Percentiles rank a stretch among this genome's conserved stretches.
phyloP scores from a whole-genome alignment of 305 asterid genomes.

The Striga hermonthica region DNA sequence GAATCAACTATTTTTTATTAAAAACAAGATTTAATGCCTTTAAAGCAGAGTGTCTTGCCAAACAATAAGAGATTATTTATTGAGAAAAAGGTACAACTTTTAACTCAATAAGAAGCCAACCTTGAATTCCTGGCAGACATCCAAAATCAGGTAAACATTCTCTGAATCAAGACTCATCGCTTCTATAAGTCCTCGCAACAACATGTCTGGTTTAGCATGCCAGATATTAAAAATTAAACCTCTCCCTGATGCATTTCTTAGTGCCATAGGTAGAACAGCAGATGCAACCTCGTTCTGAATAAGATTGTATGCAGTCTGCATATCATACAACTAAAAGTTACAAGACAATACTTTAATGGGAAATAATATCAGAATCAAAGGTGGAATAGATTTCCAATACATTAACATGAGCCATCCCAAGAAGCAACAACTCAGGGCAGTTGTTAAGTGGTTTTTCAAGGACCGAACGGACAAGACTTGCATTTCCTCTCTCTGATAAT shows the following conservation, averaged over 20 bases:
- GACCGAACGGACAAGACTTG: constrained; percentile 69
- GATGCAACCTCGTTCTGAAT: constrained; percentile 78
- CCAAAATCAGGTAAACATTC: constrained; percentile 55
- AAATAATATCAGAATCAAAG: constrained; percentile 12
- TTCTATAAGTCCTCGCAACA: constrained; percentile 74
- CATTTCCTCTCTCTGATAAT: constrained; percentile 92
- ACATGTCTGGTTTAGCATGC: constrained; percentile 70
- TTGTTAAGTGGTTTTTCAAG: constrained; percentile 72
- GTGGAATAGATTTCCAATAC: constrained; percentile 41
- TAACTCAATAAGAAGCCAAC: constrained; percentile 39
- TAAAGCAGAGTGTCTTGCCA: not conserved
- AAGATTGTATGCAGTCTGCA: constrained; percentile 94
- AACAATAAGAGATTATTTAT: constrained; percentile 9
- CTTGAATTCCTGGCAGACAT: constrained; percentile 84
- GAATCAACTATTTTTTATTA: not conserved
- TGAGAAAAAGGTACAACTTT: not conserved
- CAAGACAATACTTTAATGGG: constrained; percentile 17
- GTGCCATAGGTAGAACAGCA: constrained; percentile 55
- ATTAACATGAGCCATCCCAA: constrained; percentile 85
- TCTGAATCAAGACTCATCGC: constrained; percentile 66
- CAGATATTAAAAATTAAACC: constrained; percentile 57
- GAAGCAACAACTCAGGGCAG: constrained; percentile 86
- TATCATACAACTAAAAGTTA: constrained; percentile 29
- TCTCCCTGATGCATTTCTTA: constrained; percentile 48
- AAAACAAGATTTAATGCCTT: not conserved